These are phyloP conservation scores for Ganoderma lucidum DNA, from an alignment of 1,284 basidiomycete genomes.

Conservation along the genomic window DNA sequence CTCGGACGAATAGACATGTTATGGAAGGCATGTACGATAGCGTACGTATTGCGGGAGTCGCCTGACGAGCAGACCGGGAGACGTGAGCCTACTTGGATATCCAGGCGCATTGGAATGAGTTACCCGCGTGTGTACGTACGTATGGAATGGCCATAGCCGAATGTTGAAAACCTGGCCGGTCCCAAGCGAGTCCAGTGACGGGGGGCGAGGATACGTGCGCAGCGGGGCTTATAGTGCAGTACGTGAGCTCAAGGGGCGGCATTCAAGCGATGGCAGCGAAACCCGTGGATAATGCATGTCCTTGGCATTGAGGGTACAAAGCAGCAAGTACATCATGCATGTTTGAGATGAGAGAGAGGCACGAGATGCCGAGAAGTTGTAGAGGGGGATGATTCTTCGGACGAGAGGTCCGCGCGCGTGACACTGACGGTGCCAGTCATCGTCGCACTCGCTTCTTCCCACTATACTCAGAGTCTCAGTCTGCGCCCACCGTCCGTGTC, in stretches of 20 bases:
- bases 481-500: not conserved
- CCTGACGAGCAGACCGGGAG: not conserved
- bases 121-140: not conserved
- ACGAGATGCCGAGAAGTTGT: not conserved
- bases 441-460: not conserved
- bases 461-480: not conserved
- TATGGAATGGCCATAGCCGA: conserved; percentile 1
- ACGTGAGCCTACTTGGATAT: not conserved
- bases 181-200: not conserved
- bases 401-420: not conserved
- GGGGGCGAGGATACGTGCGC: not conserved
- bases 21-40: conserved; percentile 17
- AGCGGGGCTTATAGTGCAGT: not conserved
- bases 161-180: not conserved
- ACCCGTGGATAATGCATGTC: not conserved
- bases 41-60: not conserved
- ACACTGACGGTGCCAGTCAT: not conserved
- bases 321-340: not conserved
- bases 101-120: not conserved
- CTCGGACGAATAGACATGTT: not conserved
- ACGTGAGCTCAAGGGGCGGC: not conserved
- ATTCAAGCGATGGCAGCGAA: not conserved
- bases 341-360: not conserved
- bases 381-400: not conserved
- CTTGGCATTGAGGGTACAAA: not conserved